These are phyloP conservation scores for Cytospora schulzeri DNA, from an alignment of 2,329 filamentous ascomycete species.

Conservation along the genomic window DNA sequence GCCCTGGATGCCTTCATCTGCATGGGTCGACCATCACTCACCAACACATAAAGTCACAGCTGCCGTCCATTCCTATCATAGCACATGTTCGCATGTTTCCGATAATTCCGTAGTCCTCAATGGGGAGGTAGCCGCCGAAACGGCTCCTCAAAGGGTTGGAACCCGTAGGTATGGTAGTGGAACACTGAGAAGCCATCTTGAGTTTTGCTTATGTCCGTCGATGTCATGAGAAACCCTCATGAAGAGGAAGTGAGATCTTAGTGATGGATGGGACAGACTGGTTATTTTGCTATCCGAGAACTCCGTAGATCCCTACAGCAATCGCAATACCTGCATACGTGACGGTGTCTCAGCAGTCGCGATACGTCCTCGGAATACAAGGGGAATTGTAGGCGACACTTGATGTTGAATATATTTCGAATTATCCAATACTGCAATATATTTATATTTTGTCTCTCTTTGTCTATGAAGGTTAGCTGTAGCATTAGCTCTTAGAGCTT, in stretches of 20 bases:
- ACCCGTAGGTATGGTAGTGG: slow-evolving; percentile 32
- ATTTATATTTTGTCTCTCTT: not conserved
- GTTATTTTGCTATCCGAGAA: not conserved
- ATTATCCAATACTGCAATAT: not conserved
- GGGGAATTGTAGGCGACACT: not conserved
- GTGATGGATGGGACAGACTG: not conserved
- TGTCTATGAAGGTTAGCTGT: not conserved
- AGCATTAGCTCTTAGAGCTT: not conserved
- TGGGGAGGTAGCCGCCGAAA: slow-evolving; percentile 56
- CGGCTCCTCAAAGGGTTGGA: slow-evolving; percentile 37
- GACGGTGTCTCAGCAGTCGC: not conserved
- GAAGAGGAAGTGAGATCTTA: not conserved
- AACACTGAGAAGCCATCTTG: slow-evolving; percentile 39
- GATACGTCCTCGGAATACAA: not conserved
- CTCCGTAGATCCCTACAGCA: not conserved
- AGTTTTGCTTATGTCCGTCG: not conserved
- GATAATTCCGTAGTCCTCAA: slow-evolving; percentile 79
- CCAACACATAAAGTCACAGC: slow-evolving; percentile 79
- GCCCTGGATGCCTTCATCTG: not conserved
- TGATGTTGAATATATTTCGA: not conserved
- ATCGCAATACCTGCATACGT: not conserved
- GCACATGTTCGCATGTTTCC: slow-evolving; percentile 81
- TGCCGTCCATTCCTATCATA: slow-evolving; percentile 72
- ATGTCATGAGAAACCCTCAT: not conserved
- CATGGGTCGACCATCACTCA: slow-evolving; percentile 38